Conservation (phyloP, 257 asterid genomes). For the Craterostigma plantagineum region DNA sequence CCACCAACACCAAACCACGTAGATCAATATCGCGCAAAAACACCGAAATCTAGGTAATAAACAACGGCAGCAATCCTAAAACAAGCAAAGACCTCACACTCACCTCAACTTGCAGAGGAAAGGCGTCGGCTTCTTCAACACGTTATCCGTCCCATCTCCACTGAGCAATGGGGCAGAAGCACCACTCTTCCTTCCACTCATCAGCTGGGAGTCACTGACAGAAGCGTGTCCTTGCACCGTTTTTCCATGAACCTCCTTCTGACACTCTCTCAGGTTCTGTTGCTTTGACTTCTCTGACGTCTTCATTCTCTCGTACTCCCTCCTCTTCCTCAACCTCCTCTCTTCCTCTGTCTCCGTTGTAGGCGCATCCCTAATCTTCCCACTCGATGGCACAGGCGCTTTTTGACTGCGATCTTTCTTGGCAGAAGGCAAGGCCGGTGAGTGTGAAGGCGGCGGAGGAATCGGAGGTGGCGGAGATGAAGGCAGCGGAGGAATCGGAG, state of each 20-base stretch:
- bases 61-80: slow-evolving; percentile 7
- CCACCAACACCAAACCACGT: not conserved
- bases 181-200: slow-evolving; percentile 56
- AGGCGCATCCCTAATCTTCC: slow-evolving; percentile 26
- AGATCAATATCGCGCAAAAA: not conserved
- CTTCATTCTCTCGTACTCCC: slow-evolving; percentile 65
- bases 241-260: slow-evolving; percentile 66
- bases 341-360: slow-evolving; percentile 84
- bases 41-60: slow-evolving; percentile 5
- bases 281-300: slow-evolving; percentile 72
- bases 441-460: slow-evolving; percentile 20
- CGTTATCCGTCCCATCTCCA: slow-evolving; percentile 66
- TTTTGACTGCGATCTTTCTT: slow-evolving; percentile 24
- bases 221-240: slow-evolving; percentile 72
- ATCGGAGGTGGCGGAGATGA: slow-evolving; percentile 24
- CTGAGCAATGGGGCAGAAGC: slow-evolving; percentile 31
- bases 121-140: slow-evolving; percentile 90
- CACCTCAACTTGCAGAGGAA: slow-evolving; percentile 97
- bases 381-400: slow-evolving; percentile 34
- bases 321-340: slow-evolving; percentile 69
- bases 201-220: slow-evolving; percentile 47
- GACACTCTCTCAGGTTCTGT: slow-evolving; percentile 48
- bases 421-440: slow-evolving; percentile 10
- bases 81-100: slow-evolving; percentile 22
- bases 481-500: slow-evolving; percentile 40